Conservation (phyloP, 805 yeast genomes). For the Ogataea polymorpha region DNA sequence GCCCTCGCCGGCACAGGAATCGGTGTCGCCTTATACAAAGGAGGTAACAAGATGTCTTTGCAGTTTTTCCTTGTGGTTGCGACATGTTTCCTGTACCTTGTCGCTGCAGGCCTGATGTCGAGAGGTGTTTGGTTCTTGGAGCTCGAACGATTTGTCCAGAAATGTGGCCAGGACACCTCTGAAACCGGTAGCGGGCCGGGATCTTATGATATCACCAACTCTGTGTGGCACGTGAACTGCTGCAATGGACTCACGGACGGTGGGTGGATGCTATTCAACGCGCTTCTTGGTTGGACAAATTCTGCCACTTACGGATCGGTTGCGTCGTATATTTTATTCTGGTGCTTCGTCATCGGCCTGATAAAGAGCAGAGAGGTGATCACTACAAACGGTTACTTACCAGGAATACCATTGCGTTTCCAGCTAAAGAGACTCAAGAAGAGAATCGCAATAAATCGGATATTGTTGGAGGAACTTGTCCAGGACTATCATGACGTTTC, state of each 20-base stretch:
- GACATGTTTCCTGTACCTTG: constrained; percentile 77
- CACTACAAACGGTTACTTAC: constrained; percentile 57
- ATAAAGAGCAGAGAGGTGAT: constrained; percentile 44
- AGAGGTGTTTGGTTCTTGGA: constrained; percentile 91
- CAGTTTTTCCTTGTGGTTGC: constrained; percentile 71
- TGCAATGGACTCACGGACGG: constrained; percentile 93
- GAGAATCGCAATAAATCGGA: constrained; percentile 27
- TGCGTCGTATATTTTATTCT: constrained; percentile 63
- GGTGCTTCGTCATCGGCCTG: constrained; percentile 52
- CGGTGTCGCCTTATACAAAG: constrained; percentile 66
- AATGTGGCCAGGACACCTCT: constrained; percentile 81
- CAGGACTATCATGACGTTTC: constrained; percentile 24
- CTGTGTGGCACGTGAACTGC: constrained; percentile 94
- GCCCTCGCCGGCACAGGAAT: constrained; percentile 55
- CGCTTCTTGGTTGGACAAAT: constrained; percentile 91
- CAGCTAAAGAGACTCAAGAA: constrained; percentile 55
- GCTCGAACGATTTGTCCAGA: constrained; percentile 67
- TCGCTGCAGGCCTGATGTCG: constrained; percentile 83
- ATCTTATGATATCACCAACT: constrained; percentile 71
- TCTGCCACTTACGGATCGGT: constrained; percentile 91
- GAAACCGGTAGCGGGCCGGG: constrained; percentile 95
- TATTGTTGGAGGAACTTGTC: constrained; percentile 24
- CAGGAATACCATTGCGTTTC: constrained; percentile 57
- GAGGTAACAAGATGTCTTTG: constrained; percentile 76
- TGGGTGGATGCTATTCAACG: constrained; percentile 87